Evolutionary conservation across 2,329 filamentous ascomycete species (phyloP).

Genomic region (Pseudogymnoascus pannorum): DNA sequence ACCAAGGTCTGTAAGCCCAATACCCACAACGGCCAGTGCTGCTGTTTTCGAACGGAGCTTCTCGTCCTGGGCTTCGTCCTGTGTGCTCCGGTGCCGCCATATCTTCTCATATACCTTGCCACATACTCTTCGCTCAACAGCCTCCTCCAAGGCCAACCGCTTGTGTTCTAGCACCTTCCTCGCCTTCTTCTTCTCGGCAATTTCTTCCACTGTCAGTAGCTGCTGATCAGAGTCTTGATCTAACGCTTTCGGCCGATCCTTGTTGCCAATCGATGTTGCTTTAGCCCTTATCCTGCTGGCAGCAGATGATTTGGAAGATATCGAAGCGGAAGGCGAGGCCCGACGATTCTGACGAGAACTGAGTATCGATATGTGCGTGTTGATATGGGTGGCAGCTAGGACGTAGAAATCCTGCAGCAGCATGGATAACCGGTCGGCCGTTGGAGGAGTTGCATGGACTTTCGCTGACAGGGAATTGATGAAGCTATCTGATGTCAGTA

Average conservation of each 20-base stretch:
- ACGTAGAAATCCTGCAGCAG: constrained; percentile 93
- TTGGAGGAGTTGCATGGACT: constrained; percentile 76
- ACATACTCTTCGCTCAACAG: constrained; percentile 78
- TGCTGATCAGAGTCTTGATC: constrained; percentile 53
- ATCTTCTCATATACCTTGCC: constrained; percentile 81
- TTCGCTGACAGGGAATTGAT: constrained; percentile 83
- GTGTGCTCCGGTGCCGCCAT: constrained; percentile 82
- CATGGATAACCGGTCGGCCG: constrained; percentile 72
- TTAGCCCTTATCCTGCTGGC: constrained; percentile 50
- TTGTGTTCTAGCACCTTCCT: constrained; percentile 74
- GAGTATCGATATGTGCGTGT: constrained; percentile 76
- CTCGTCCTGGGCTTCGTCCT: constrained; percentile 92
- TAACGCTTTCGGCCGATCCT: constrained; percentile 42
- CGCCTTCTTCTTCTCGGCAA: constrained; percentile 70
- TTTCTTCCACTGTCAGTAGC: constrained; percentile 85
- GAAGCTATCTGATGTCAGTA: constrained; percentile 52
- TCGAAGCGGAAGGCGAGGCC: constrained; percentile 46
- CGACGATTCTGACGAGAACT: constrained; percentile 68
- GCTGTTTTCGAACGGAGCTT: constrained; percentile 92
- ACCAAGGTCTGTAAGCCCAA: constrained; percentile 77
- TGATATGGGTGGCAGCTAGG: constrained; percentile 71
- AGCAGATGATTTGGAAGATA: constrained; percentile 49
- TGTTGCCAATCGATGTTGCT: constrained; percentile 46
- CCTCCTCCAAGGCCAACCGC: constrained; percentile 72
- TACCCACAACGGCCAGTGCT: constrained; percentile 82